Percentiles rank a stretch among this genome's conserved stretches.
Evolutionary conservation across 805 yeast species (phyloP).

Genomic region (Maudiozyma turicensis): DNA sequence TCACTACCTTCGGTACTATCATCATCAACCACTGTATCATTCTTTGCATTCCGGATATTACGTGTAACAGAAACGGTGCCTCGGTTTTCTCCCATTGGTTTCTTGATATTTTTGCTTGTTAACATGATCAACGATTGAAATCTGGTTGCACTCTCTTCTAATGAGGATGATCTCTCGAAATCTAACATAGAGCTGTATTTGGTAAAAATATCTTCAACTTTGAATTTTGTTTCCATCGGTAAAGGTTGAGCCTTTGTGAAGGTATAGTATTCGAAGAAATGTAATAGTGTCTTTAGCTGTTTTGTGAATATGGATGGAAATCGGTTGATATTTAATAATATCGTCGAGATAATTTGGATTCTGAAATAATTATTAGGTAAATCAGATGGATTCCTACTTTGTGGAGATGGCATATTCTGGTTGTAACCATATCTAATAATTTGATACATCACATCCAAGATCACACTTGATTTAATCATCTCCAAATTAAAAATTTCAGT

Average conservation of each 20-base stretch:
- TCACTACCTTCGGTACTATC: conserved; percentile 3
- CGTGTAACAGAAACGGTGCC: no score
- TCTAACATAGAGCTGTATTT: conserved; percentile 9
- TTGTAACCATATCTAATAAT: conserved; percentile 60
- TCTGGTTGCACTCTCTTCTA: conserved; percentile 36
- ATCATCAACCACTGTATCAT: conserved; percentile 6
- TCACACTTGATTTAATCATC: conserved; percentile 36
- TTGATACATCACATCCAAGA: conserved; percentile 45
- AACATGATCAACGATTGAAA: conserved; percentile 17
- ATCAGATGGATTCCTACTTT: conserved; percentile 39
- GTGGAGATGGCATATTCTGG: conserved; percentile 44
- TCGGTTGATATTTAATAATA: conserved; percentile 30
- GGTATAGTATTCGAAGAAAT: conserved; percentile 62
- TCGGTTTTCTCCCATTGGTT: neutral
- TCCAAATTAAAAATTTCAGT: conserved; percentile 45
- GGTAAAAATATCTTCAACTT: conserved; percentile 37
- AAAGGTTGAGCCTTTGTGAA: conserved; percentile 51
- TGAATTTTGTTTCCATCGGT: conserved; percentile 53
- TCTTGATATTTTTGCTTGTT: no score
- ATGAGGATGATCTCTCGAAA: conserved; percentile 29
- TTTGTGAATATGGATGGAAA: conserved; percentile 11
- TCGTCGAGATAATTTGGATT: conserved; percentile 41
- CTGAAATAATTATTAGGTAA: conserved; percentile 62
- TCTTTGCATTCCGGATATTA: neutral
- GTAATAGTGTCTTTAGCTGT: conserved; percentile 35